Conservation (phyloP, 768 basidiomycete genomes). For the Phallus indusiatus region DNA sequence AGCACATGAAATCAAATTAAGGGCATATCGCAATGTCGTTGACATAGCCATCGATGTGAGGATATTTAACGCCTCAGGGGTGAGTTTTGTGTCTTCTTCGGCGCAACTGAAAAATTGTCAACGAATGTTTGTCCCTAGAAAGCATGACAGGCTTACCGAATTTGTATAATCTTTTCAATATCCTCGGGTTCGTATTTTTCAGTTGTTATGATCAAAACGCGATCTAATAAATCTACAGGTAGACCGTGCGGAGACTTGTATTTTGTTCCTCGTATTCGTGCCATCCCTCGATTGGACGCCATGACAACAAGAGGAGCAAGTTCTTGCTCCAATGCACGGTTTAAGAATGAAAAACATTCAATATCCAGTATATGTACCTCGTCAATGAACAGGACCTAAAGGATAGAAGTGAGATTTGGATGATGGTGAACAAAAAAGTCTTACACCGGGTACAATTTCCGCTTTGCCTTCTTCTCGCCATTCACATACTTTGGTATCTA, state of each 20-base stretch:
- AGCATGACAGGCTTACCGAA: slow-evolving; percentile 48
- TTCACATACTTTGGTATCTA: slow-evolving; percentile 92
- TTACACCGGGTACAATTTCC: slow-evolving; percentile 90
- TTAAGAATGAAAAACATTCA: slow-evolving; percentile 98
- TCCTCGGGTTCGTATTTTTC: slow-evolving; percentile 77
- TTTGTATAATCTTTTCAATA: slow-evolving; percentile 85
- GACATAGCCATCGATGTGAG: slow-evolving; percentile 81
- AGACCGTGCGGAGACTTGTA: slow-evolving; percentile 92
- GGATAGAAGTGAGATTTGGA: slow-evolving; percentile 4
- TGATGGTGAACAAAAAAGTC: slow-evolving; percentile 19
- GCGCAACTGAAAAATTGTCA: slow-evolving; percentile 47
- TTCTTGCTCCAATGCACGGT: slow-evolving; percentile 90
- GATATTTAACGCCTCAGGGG: slow-evolving; percentile 62
- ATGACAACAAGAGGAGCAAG: slow-evolving; percentile 94
- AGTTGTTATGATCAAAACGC: slow-evolving; percentile 93
- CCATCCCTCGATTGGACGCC: slow-evolving; percentile 95
- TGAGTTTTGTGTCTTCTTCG: slow-evolving; percentile 89
- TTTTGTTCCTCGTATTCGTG: slow-evolving; percentile 90
- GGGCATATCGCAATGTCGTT: slow-evolving; percentile 87
- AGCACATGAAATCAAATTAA: slow-evolving; percentile 91
- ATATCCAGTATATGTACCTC: slow-evolving; percentile 99
- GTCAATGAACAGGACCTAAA: slow-evolving; percentile 93
- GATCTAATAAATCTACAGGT: slow-evolving; percentile 88
- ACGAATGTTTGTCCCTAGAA: background rate
- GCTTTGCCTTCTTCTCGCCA: slow-evolving; percentile 99